These are phyloP conservation scores for Leccinum pachyderme DNA, from an alignment of 1,284 basidiomycete species.

Conservation along the genomic window DNA sequence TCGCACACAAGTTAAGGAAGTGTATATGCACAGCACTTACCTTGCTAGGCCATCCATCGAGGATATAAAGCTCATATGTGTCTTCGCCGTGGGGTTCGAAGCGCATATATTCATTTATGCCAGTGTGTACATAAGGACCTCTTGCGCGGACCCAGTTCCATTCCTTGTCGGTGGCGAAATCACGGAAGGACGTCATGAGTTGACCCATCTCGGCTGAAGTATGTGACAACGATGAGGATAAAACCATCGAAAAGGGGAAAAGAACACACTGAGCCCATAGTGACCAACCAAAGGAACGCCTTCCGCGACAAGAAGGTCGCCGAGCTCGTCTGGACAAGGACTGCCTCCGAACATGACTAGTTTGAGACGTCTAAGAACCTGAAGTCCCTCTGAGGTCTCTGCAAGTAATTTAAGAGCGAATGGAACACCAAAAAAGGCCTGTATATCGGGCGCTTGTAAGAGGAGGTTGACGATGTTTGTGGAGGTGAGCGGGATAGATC, in stretches of 20 bases:
- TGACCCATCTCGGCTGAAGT: conserved; percentile 36
- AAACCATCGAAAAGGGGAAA: conserved; percentile 3
- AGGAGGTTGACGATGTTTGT: conserved; percentile 43
- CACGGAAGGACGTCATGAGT: conserved; percentile 50
- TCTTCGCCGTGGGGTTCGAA: conserved; percentile 45
- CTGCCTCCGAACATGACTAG: conserved; percentile 51
- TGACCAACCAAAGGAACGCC: conserved; percentile 55
- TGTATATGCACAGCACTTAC: conserved; percentile 21
- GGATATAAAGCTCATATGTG: conserved; percentile 53
- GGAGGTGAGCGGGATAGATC: conserved; percentile 48
- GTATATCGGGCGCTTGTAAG: conserved; percentile 4
- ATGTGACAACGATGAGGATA: neutral
- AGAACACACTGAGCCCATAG: conserved; percentile 44
- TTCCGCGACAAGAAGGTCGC: conserved; percentile 46
- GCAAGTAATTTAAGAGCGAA: conserved; percentile 43
- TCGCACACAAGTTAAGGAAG: neutral
- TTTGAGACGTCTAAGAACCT: conserved; percentile 46
- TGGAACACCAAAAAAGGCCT: conserved; percentile 21
- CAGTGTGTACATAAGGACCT: conserved; percentile 25
- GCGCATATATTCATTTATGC: conserved; percentile 39
- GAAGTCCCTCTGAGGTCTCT: conserved; percentile 50
- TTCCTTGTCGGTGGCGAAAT: conserved; percentile 43
- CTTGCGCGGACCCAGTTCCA: conserved; percentile 57
- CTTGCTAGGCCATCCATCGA: conserved; percentile 56
- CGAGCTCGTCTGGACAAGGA: conserved; percentile 49